phyloP scores from a whole-genome alignment of 2,329 filamentous ascomycete genomes.

The Escovopsis sp. region DNA sequence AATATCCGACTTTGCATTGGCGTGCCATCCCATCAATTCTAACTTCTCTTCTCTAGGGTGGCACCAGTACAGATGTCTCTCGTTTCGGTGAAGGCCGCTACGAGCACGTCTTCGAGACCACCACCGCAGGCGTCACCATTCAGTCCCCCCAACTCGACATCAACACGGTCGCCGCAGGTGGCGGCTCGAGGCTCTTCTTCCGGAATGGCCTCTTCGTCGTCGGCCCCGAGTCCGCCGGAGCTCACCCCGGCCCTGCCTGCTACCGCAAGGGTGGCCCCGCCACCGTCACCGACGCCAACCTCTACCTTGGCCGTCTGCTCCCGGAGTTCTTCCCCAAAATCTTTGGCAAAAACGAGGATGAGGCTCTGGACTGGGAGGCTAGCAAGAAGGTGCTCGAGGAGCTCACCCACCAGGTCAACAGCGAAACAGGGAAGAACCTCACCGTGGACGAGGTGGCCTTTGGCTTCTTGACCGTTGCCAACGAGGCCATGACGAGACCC shows the following conservation, averaged over 20 bases:
- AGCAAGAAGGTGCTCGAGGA: constrained; percentile 64
- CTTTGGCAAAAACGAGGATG: constrained; percentile 77
- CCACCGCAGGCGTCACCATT: constrained; percentile 84
- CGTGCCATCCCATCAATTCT: neutral
- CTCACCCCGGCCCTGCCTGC: constrained; percentile 79
- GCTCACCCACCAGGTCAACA: constrained; percentile 63
- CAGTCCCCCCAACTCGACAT: constrained; percentile 88
- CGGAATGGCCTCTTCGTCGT: constrained; percentile 82
- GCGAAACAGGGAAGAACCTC: constrained; percentile 57
- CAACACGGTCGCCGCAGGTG: constrained; percentile 86
- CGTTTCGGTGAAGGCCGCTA: constrained; percentile 74
- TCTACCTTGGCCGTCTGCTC: constrained; percentile 69
- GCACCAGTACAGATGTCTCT: constrained; percentile 83
- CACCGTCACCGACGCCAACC: constrained; percentile 86
- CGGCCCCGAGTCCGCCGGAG: constrained; percentile 76
- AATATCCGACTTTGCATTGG: no score
- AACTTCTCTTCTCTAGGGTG: constrained; percentile 32
- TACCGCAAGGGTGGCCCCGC: constrained; percentile 81
- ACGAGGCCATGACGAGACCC: constrained; percentile 81
- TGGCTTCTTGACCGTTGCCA: constrained; percentile 79
- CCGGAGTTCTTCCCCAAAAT: constrained; percentile 94
- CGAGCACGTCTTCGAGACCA: constrained; percentile 89
- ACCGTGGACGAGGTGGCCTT: constrained; percentile 73
- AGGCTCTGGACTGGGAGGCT: constrained; percentile 61
- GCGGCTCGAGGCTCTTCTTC: constrained; percentile 74